Evolutionary conservation across 2,329 filamentous ascomycete genomes (phyloP).

Genomic region (Aspergillus bombycis): DNA sequence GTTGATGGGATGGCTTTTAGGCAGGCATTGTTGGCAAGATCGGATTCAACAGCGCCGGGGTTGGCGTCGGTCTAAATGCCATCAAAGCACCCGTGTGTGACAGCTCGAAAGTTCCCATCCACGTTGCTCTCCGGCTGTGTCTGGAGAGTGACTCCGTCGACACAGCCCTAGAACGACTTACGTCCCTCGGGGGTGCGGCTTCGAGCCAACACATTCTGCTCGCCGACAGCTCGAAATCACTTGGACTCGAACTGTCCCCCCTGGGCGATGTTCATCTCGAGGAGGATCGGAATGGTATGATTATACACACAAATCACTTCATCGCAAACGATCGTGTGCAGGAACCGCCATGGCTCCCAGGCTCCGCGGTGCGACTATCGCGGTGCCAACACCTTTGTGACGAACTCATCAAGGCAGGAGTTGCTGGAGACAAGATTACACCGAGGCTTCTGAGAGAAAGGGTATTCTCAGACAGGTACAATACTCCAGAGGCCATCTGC

Average conservation of each 20-base stretch:
- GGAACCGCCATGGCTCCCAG: slow-evolving; percentile 36
- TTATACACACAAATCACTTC: slow-evolving; percentile 53
- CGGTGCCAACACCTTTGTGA: slow-evolving; percentile 29
- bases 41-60: slow-evolving; percentile 62
- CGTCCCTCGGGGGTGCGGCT: slow-evolving; percentile 55
- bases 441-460: slow-evolving; percentile 29
- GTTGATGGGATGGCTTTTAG: slow-evolving; percentile 13
- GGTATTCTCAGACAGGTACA: slow-evolving; percentile 42
- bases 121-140: slow-evolving; percentile 61
- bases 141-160: slow-evolving; percentile 56
- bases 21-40: slow-evolving; percentile 67
- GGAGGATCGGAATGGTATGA: slow-evolving; percentile 35
- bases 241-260: slow-evolving; percentile 34
- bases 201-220: slow-evolving; percentile 60
- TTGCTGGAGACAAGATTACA: slow-evolving; percentile 27
- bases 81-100: slow-evolving; percentile 62
- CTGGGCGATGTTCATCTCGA: slow-evolving; percentile 38
- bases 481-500: slow-evolving; percentile 41
- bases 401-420: slow-evolving; percentile 24
- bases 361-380: slow-evolving; percentile 36
- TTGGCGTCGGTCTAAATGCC: slow-evolving; percentile 65
- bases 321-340: slow-evolving; percentile 36
- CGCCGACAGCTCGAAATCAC: slow-evolving; percentile 45
- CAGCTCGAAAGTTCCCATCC: slow-evolving; percentile 57
- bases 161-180: slow-evolving; percentile 51